phyloP scores from a whole-genome alignment of 1,284 basidiomycete genomes.

The Papiliotrema fonsecae region DNA sequence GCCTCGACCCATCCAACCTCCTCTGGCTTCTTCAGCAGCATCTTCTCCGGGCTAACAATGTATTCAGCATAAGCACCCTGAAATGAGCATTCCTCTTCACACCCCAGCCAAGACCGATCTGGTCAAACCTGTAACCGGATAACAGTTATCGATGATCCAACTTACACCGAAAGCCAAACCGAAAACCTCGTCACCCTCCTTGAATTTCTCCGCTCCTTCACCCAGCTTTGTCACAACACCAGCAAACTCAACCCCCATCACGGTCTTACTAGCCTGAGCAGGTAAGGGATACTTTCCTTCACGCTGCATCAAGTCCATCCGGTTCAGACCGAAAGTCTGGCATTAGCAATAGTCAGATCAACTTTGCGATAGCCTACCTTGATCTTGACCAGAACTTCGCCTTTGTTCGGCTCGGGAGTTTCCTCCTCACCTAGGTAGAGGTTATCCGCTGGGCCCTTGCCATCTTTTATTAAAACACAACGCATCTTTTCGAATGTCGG shows the following conservation, averaged over 20 bases:
- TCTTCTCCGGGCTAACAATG: slow-evolving; percentile 62
- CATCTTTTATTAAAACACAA: slow-evolving; percentile 75
- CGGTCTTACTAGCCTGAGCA: slow-evolving; percentile 62
- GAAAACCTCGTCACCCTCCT: slow-evolving; percentile 76
- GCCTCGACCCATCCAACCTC: slow-evolving; percentile 76
- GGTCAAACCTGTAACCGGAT: no score
- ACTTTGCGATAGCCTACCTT: slow-evolving; percentile 57
- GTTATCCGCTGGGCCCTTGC: slow-evolving; percentile 68
- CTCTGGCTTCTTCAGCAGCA: slow-evolving; percentile 70
- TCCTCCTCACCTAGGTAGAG: slow-evolving; percentile 69
- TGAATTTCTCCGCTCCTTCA: slow-evolving; percentile 56
- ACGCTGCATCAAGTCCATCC: slow-evolving; percentile 74
- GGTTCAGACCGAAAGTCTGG: slow-evolving; percentile 75
- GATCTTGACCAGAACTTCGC: slow-evolving; percentile 61
- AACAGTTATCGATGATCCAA: no score
- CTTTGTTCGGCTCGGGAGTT: slow-evolving; percentile 56
- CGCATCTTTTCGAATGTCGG: slow-evolving; percentile 56
- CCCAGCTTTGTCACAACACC: slow-evolving; percentile 64
- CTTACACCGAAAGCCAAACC: slow-evolving; percentile 68
- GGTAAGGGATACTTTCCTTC: slow-evolving; percentile 75
- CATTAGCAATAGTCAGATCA: slow-evolving; percentile 2
- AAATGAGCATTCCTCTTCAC: no score
- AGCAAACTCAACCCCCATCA: slow-evolving; percentile 90
- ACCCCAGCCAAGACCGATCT: no score
- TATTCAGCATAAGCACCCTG: slow-evolving; percentile 89